Evolutionary conservation across 202 grass and related monocot genomes (phyloP), one percentile per base, ranked within the genome.

Genomic region (Carex sylvatica): DNA sequence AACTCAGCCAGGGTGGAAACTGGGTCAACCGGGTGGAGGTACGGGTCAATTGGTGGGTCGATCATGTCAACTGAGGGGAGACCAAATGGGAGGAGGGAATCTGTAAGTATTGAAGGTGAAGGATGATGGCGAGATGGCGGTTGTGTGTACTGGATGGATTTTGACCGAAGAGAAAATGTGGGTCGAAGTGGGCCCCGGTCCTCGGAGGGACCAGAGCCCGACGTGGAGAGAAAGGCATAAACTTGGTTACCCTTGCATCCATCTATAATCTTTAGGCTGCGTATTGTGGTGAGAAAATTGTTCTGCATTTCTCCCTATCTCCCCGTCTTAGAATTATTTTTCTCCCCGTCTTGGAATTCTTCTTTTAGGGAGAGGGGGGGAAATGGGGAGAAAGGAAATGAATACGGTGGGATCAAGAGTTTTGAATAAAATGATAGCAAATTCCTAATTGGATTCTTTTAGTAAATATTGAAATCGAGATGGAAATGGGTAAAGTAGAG

Each of bases 211-310:
- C 74, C 84, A 4, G 85, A 68, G 61, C 82, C 85, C 0, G 89
- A 89, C 0, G 89, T 89, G 53, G 90, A 94, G 3, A 89, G 75
- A 55, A 90, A 82, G 2, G 92, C 91, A 75, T 95, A 95, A 30
- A 91, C 87, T 87, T 91, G 95, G 15, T 77, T 84, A 20, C 89
- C 85, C 55, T 95, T 93, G 87, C 93, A 98, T 16, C 92, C 95
- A 42, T 98, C 92, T 66, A 98, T 92, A 68, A 98, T 84, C 84
- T 98, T 98, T 10, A 98, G 64, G 85, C 96, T 98, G 51, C 89
- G 88, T 69, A 98, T 95, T 35, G 91, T 93, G 19, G 96, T 98
- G 77, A 98, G 60, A 77, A 98, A 95, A 83, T 98, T 93, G 70
- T 98, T 98, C 83, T 92, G 87, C 96, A 95, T 95, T 83, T 76